A percentile compares a stretch with the other conserved stretches of the same genome.
phyloP scores from a whole-genome alignment of 164 flowering plant genomes.

The Vitis riparia region DNA sequence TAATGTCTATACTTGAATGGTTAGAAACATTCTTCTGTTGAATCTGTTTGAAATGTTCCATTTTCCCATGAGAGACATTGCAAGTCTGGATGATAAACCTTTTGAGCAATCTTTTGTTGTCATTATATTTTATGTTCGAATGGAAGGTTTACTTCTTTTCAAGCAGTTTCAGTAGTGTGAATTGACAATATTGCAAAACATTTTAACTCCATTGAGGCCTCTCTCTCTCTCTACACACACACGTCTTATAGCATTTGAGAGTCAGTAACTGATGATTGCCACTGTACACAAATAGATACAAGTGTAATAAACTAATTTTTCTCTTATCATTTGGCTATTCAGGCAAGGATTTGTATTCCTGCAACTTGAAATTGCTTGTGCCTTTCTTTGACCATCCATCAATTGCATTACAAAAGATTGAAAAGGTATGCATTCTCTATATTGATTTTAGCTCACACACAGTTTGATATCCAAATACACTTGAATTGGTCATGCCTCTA shows the following conservation, averaged over 20 bases:
- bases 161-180: not conserved
- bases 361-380: conserved; percentile 85
- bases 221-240: not conserved
- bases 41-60: no score
- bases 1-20: no score
- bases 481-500: no score
- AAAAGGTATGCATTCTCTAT: conserved; percentile 50
- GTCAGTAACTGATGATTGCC: not conserved
- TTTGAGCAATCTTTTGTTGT: no score
- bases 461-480: no score
- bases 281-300: not conserved
- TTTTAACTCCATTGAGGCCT: not conserved
- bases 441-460: no score
- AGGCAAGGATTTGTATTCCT: conserved; percentile 80
- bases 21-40: no score
- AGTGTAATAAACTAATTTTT: not conserved
- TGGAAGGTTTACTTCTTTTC: not conserved
- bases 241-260: not conserved
- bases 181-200: not conserved
- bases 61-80: no score
- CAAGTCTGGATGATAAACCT: no score
- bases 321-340: conserved; percentile 13
- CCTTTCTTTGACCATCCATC: conserved; percentile 86
- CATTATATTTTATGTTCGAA: no score
- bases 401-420: conserved; percentile 57